Base-by-base conservation (phyloP, 2,329 filamentous ascomycete species). In the Neoarthrinium moseri region DNA sequence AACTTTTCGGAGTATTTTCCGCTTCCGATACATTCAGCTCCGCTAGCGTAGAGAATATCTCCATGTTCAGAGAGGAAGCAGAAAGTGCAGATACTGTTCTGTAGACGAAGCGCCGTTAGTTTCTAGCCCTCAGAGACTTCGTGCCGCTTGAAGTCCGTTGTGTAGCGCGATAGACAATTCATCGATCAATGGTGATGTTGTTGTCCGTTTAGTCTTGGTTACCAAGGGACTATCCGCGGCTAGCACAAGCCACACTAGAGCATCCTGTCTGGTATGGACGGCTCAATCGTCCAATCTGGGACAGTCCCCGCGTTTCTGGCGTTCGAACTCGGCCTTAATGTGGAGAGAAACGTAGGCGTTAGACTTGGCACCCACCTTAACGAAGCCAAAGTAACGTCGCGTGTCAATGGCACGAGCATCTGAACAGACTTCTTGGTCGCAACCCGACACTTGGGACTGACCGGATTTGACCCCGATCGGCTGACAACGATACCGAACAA, bases 141-240 rank as follows among this genome's bases (percentile, higher is more conserved):
- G n/a, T n/a, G n/a, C n/a, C n/a, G n/a, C n/a, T n/a, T n/a, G n/a
- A n/a, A n/a, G n/a, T n/a, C n/a, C n/a, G n/a, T n/a, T n/a, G n/a
- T n/a, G n/a, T n/a, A n/a, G n/a, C n/a, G n/a, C n/a, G n/a, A n/a
- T 7, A 29, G n/a, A 29, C n/a, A n/a, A 29, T 29, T 29, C 35
- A 18, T 10, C 35, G 35, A 35, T n/a, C 18, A 7, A n/a, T 29
- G 26, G 8, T 29, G 26, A 29, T 29, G n/a, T 29, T n/a, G n/a
- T n/a, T n/a, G n/a, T n/a, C n/a, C n/a, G n/a, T n/a, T n/a, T n/a
- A n/a, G n/a, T n/a, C n/a, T n/a, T n/a, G n/a, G n/a, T n/a, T 24
- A 26, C 23, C 35, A 43, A 43, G 39, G 39, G 39, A 43, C 27
- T 30, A 43, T 43, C 39, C 39, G 39, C 39, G 39, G 18, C 39